Conservation (phyloP, 2,329 filamentous ascomycete species). For the Juglanconis sp. region DNA sequence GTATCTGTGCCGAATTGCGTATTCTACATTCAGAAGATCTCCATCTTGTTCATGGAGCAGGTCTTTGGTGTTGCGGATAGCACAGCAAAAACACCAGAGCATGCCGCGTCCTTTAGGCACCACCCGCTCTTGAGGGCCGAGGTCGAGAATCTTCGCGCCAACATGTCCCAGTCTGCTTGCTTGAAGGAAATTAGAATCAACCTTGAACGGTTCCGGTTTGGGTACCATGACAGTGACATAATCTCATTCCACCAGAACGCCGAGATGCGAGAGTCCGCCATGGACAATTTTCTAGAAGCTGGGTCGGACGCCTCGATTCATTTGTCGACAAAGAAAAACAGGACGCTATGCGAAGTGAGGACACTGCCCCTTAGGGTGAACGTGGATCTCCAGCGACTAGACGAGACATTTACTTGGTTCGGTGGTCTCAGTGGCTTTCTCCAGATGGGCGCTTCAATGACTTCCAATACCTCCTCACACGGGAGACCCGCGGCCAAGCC, state of each 20-base stretch:
- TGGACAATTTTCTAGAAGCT: slow-evolving; percentile 54
- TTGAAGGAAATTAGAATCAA: slow-evolving; percentile 38
- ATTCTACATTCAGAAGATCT: slow-evolving; percentile 46
- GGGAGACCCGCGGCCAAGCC: slow-evolving; percentile 34
- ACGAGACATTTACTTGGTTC: slow-evolving; percentile 84
- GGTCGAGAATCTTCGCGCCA: slow-evolving; percentile 41
- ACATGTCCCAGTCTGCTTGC: slow-evolving; percentile 26
- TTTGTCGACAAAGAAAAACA: slow-evolving; percentile 42
- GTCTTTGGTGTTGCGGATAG: slow-evolving; percentile 51
- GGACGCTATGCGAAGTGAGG: slow-evolving; percentile 59
- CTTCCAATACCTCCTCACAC: slow-evolving; percentile 61
- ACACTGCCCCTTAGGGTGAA: slow-evolving; percentile 75
- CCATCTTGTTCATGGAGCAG: slow-evolving; percentile 54
- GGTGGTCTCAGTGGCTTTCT: slow-evolving; percentile 89
- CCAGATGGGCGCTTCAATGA: slow-evolving; percentile 81
- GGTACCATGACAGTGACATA: slow-evolving; percentile 61
- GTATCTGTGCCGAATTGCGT: slow-evolving; percentile 38
- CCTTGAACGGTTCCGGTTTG: slow-evolving; percentile 58
- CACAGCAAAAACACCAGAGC: slow-evolving; percentile 29
- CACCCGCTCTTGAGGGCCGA: slow-evolving; percentile 52
- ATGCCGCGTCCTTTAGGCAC: slow-evolving; percentile 38
- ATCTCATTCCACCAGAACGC: slow-evolving; percentile 58
- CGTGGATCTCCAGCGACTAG: slow-evolving; percentile 75
- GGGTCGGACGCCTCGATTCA: slow-evolving; percentile 58
- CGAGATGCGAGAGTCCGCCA: slow-evolving; percentile 57